These are phyloP conservation scores for Phyllosticta citriasiana DNA, from an alignment of 2,329 filamentous ascomycete genomes.

Conservation along the genomic window DNA sequence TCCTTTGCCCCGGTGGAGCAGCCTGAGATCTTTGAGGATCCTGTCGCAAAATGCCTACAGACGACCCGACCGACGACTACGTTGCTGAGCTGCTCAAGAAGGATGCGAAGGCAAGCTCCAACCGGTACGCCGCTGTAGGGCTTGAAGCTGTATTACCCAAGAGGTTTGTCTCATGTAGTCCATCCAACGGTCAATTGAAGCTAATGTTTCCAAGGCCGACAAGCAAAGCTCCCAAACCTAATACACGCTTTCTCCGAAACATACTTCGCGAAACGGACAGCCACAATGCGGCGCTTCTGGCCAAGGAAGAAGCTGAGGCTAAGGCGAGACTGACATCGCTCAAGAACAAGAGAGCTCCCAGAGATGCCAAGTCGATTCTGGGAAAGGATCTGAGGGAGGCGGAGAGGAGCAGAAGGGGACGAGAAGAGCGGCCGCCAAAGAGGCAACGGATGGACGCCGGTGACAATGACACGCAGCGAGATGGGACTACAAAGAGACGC, in stretches of 20 bases:
- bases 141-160: conserved; percentile 55
- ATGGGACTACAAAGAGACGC: conserved; percentile 13
- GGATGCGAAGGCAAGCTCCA: conserved; percentile 64
- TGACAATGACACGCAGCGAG: conserved; percentile 14
- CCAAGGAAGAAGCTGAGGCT: conserved; percentile 74
- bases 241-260: conserved; percentile 78
- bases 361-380: conserved; percentile 17
- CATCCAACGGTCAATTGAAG: background rate
- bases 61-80: conserved; percentile 60
- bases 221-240: conserved; percentile 69
- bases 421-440: conserved; percentile 3
- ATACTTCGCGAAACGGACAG: conserved; percentile 80
- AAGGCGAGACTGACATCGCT: conserved; percentile 53
- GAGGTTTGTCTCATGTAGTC: conserved; percentile 31
- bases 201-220: conserved; percentile 40
- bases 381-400: background rate
- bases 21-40: background rate
- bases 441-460: conserved; percentile 12
- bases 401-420: background rate
- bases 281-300: conserved; percentile 79
- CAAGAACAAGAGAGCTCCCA: conserved; percentile 24
- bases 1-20: background rate
- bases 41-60: conserved; percentile 12
- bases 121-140: conserved; percentile 66
- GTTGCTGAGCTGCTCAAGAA: conserved; percentile 69